Percentiles rank a stretch among this genome's conserved stretches.
phyloP scores from a whole-genome alignment of 2,329 filamentous ascomycete genomes.

The Beauveria bassiana region DNA sequence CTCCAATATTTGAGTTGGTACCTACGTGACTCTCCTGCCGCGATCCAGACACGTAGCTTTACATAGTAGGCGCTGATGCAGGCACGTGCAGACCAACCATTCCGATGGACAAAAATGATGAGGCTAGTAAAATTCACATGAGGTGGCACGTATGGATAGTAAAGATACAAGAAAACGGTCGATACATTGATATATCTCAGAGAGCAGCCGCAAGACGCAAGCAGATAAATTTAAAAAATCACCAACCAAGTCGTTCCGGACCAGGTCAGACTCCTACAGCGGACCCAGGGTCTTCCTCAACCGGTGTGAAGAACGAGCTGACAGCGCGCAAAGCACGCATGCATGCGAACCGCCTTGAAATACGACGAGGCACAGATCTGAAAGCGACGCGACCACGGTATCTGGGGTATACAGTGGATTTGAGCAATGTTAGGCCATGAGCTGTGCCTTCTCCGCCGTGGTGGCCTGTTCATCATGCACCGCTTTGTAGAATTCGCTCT shows the following conservation, averaged over 20 bases:
- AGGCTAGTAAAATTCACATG: not conserved
- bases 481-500: constrained; percentile 27
- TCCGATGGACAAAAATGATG: not conserved
- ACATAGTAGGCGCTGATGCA: not conserved
- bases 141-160: not conserved
- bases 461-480: constrained; percentile 27
- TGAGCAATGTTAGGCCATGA: constrained; percentile 30
- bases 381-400: not conserved
- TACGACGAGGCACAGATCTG: not conserved
- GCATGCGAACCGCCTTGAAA: not conserved
- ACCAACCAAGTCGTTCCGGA: not conserved
- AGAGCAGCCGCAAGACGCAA: not conserved
- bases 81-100: not conserved
- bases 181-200: not conserved
- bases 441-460: constrained; percentile 42
- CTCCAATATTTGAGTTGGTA: not conserved
- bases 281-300: not conserved
- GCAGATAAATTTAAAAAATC: not conserved
- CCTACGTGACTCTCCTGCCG: not conserved
- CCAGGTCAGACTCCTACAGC: too few relatives aligned
- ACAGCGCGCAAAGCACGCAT: too few relatives aligned
- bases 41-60: not conserved
- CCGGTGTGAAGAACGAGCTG: too few relatives aligned
- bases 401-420: not conserved
- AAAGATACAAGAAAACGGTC: too few relatives aligned